Percentiles rank a stretch among this genome's conserved stretches.
Evolutionary conservation across 148 eudicot species (phyloP).

Genomic region (Rhododendron henanense): DNA sequence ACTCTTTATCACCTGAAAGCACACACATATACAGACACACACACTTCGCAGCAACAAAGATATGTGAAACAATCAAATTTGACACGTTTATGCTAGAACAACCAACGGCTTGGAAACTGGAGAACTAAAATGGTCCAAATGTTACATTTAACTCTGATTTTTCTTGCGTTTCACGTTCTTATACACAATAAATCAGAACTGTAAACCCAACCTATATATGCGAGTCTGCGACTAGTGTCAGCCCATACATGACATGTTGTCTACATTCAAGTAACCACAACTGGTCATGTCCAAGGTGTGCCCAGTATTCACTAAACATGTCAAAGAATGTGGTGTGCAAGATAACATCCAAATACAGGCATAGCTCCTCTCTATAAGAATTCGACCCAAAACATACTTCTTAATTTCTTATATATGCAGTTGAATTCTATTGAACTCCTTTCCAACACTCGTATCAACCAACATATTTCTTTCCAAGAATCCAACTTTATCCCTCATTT

Average conservation of each 20-base stretch:
- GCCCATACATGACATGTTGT: background rate
- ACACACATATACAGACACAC: background rate
- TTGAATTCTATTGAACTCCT: background rate
- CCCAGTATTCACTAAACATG: background rate
- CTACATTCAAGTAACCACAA: background rate
- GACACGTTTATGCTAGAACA: background rate
- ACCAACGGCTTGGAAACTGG: background rate
- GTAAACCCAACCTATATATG: background rate
- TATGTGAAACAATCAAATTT: background rate
- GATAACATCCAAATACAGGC: background rate
- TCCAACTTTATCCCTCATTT: background rate
- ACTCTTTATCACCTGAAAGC: background rate
- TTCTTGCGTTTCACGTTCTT: background rate
- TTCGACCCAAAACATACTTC: background rate
- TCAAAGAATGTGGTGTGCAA: background rate
- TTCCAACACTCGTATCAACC: background rate
- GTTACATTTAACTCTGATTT: background rate
- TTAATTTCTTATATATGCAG: background rate
- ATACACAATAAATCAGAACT: background rate
- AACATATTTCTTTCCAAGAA: background rate
- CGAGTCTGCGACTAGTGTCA: background rate
- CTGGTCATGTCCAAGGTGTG: background rate
- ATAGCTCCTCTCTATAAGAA: background rate
- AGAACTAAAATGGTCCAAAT: background rate
- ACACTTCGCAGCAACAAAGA: background rate